A percentile compares a stretch with the other conserved stretches of the same genome.
phyloP scores from a whole-genome alignment of 2,329 filamentous ascomycete genomes.

The Penicillium sp. region DNA sequence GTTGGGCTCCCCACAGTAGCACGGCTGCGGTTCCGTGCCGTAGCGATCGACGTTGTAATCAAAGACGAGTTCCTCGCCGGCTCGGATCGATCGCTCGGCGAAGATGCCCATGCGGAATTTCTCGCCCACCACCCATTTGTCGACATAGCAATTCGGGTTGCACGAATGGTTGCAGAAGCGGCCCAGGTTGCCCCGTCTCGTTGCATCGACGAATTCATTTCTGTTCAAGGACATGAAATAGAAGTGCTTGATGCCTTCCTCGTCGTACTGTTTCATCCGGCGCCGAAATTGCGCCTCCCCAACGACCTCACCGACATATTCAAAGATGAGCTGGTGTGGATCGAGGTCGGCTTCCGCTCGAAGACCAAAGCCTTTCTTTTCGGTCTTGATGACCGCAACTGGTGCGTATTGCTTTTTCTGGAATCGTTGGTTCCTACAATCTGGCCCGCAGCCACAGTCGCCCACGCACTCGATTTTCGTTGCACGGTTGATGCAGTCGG shows the following conservation, averaged over 20 bases:
- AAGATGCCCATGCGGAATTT: constrained; percentile 99
- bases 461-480: constrained; percentile 95
- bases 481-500: constrained; percentile 95
- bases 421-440: constrained; percentile 92
- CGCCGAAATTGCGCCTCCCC: constrained; percentile 83
- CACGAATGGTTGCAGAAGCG: constrained; percentile 99
- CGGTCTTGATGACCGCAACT: constrained; percentile 93
- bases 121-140: constrained; percentile 98
- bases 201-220: constrained; percentile 94
- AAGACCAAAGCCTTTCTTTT: constrained; percentile 94
- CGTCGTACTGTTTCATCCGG: constrained; percentile 88
- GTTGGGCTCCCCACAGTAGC: constrained; percentile 91
- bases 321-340: constrained; percentile 87
- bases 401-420: constrained; percentile 82
- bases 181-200: constrained; percentile 90
- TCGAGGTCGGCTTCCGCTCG: constrained; percentile 72
- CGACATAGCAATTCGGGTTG: constrained; percentile 97
- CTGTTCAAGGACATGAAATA: constrained; percentile 99
- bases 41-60: constrained; percentile 99
- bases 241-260: constrained; percentile 97
- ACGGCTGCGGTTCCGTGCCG: constrained; percentile 91
- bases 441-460: constrained; percentile 78
- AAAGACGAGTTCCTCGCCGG: constrained; percentile 93
- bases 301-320: constrained; percentile 98
- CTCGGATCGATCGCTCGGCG: constrained; percentile 73